Base-by-base conservation (phyloP, 495 filamentous ascomycete genomes). In the Penicillium alfredii region DNA sequence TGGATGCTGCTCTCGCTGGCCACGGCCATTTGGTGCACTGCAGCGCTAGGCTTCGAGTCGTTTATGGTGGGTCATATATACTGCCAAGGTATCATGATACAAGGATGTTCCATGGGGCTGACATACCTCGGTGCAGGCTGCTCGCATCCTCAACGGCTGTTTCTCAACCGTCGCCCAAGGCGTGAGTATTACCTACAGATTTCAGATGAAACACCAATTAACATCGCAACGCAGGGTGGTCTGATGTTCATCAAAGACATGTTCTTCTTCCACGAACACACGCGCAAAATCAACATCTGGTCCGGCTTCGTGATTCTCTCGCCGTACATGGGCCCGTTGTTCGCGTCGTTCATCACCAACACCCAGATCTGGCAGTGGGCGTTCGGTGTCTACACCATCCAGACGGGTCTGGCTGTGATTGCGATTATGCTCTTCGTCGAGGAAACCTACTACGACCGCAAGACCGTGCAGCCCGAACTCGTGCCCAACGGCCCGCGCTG, bases 241-340 rank as follows among this genome's bases (percentile, higher is more conserved):
- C 59, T 82, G 12, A 78, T 79, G 63, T 78, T 72, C 49, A 72
- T 81, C 46, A 76, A 80, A 45, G 78, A 81, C 56, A 64, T 79
- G 32, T 82, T 80, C 59, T 82, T 76, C 64, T 71, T 80, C 54
- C 77, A 81, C 40, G 76, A 81, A 41, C 74, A 76, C 33, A 66
- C 65, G 11, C 64, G 75, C 8, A 80, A 80, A 50, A 82, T 82
- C 53, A 80, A 81, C 51, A 67, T 77, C 47, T 79, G 74, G 75
- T 61, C 68, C 30, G 62, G 45, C 13, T 62, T 64, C 18, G 61
- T 74, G 32, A 61, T 75, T 30, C 63, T 80, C 8, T 74, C 70
- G 6, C 78, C 78, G 0, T 82, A 77, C 44, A 51, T 81, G 21
- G 78, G 78, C 0, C 78, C 78, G 0, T 63, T 81, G 0, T 53